phyloP scores from a whole-genome alignment of 495 filamentous ascomycete genomes.

The Cryomyces antarcticus region DNA sequence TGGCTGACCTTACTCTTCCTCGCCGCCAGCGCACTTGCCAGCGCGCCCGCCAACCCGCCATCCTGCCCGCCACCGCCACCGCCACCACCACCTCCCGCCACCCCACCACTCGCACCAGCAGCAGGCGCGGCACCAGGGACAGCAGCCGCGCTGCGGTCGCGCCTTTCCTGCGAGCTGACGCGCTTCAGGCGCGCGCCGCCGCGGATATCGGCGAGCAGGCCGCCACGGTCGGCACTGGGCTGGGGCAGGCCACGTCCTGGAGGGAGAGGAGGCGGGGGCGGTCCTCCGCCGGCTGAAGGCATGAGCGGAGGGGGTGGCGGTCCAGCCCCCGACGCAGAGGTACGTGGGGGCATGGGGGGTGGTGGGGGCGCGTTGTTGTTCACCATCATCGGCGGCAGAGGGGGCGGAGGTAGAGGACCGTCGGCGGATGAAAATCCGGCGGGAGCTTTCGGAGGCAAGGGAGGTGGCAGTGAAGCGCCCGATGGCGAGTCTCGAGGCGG shows the following conservation, averaged over 20 bases:
- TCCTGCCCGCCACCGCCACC: slow-evolving; percentile 31
- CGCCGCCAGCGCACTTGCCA: slow-evolving; percentile 66
- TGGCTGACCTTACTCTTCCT: slow-evolving; percentile 76
- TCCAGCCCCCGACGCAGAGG: background rate
- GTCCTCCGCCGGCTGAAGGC: slow-evolving; percentile 19
- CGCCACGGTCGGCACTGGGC: slow-evolving; percentile 37
- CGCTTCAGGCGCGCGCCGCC: slow-evolving; percentile 53
- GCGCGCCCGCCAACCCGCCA: slow-evolving; percentile 54
- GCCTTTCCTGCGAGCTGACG: slow-evolving; percentile 54
- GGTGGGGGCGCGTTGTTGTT: slow-evolving; percentile 4
- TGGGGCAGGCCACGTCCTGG: slow-evolving; percentile 32
- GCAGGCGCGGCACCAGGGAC: slow-evolving; percentile 30
- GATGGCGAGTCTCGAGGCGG: slow-evolving; percentile 18
- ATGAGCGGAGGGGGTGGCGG: slow-evolving; percentile 8
- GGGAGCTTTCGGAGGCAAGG: slow-evolving; percentile 53
- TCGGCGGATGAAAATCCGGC: slow-evolving; percentile 11
- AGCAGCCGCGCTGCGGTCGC: slow-evolving; percentile 55
- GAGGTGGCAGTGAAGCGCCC: slow-evolving; percentile 31
- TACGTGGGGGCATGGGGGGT: slow-evolving; percentile 7
- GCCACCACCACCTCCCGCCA: slow-evolving; percentile 33
- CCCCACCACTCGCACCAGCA: slow-evolving; percentile 7
- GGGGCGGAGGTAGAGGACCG: slow-evolving; percentile 13
- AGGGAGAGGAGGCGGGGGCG: slow-evolving; percentile 50
- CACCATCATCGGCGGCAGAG: slow-evolving; percentile 4
- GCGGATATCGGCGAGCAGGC: slow-evolving; percentile 67